Conservation (phyloP, 1,284 basidiomycete species). For the Wolfiporia cocos region DNA sequence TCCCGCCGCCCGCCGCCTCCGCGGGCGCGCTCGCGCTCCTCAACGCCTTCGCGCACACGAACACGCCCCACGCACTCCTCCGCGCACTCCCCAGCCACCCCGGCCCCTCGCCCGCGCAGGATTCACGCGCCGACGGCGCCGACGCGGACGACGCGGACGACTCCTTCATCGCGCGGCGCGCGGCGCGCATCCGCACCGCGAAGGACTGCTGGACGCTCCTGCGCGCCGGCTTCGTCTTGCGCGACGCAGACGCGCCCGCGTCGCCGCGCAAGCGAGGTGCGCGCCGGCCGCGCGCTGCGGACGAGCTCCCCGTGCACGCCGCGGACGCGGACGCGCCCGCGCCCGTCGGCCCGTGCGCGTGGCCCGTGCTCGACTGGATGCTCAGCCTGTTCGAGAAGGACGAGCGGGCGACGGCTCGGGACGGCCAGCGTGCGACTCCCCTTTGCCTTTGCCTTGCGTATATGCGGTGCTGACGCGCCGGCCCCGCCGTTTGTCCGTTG, state of each 20-base stretch:
- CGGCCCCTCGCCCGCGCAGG: background rate
- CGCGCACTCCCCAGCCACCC: slow-evolving; percentile 49
- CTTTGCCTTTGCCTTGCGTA: background rate
- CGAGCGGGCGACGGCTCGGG: slow-evolving; percentile 31
- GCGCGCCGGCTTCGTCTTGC: slow-evolving; percentile 43
- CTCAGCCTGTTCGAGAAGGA: slow-evolving; percentile 62
- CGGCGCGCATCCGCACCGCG: slow-evolving; percentile 43
- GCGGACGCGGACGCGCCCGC: slow-evolving; percentile 22
- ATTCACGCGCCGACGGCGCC: background rate
- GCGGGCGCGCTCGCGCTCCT: slow-evolving; percentile 49
- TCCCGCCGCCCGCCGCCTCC: slow-evolving; percentile 40
- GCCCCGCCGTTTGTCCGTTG: background rate
- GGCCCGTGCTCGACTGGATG: slow-evolving; percentile 62
- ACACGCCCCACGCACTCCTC: slow-evolving; percentile 46
- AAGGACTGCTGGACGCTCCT: slow-evolving; percentile 60
- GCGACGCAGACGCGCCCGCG: slow-evolving; percentile 17
- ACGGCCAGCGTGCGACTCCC: slow-evolving; percentile 24
- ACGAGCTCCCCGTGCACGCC: slow-evolving; percentile 18
- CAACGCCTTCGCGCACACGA: slow-evolving; percentile 48
- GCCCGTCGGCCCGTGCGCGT: slow-evolving; percentile 51
- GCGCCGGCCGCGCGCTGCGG: slow-evolving; percentile 19
- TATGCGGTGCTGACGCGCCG: slow-evolving; percentile 1
- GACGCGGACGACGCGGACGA: slow-evolving; percentile 33
- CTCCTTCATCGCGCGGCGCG: slow-evolving; percentile 49
- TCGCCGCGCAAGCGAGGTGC: slow-evolving; percentile 20